Base-by-base conservation (phyloP, 306 rosid species). In the Corylus americana region DNA sequence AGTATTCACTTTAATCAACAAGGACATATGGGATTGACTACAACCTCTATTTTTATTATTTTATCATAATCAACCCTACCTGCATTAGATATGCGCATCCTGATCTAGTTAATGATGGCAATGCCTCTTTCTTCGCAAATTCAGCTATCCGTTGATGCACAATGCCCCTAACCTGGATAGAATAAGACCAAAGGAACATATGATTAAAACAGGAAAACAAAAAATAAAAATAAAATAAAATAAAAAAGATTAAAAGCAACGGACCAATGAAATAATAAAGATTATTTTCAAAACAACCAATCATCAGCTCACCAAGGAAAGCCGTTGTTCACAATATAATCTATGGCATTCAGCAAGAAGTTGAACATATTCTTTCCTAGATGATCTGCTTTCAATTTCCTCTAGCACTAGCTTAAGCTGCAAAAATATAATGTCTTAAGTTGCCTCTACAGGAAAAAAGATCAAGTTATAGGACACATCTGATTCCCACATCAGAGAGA, bases 41-140 rank as follows among this genome's bases (percentile, higher is more conserved):
- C 71, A 37, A 61, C 37, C 68, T 2, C 49, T 39, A 16, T 7
- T 37, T 7, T 1, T 44, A 35, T 9, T 18, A 35, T 49, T 66
- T 31, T 25, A 14, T 29, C 35, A 31, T 31, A 77, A 51, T 50
- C 57, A 69, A 77, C 49, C 45, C 13, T 86, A 95, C 99, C 97
- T 96, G 98, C 88, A 93, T 86, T 78, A 96, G 92, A 86, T 96
- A 93, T 59, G 97, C 97, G 87, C 99, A 96, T 61, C 99, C 99
- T 71, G 99, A 96, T 90, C 99, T 90, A 79, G 98, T 89, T 89
- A 96, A 82, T 20, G 97, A 93, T 74, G 99, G 96, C 89, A 96
- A 88, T 53, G 94, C 86, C 87, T 96, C 99, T 76, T 93, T 96
- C 98, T 96, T 96, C 81, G 97, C 76, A 58, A 93, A 96, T 76